Base-by-base conservation (phyloP, 257 asterid genomes). In the Henckelia pumila region DNA sequence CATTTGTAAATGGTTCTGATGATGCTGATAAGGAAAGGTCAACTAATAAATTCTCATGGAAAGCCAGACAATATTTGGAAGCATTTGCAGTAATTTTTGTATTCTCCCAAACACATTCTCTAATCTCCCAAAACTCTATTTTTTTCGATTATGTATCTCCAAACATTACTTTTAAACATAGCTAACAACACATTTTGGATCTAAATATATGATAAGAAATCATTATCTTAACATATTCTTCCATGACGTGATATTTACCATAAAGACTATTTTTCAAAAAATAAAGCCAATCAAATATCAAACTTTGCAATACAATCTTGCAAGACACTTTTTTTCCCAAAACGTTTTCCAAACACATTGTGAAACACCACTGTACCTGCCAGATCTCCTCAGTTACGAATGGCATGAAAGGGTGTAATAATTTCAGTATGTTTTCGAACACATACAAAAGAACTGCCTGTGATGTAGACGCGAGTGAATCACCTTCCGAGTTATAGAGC, bases 371-470 rank as follows among this genome's bases (percentile, higher is more conserved):
- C 52, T 14, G 72, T 85, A 93, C 99, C 97, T 90, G 99, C 99
- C 99, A 93, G 71, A 90, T 95, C 79, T 84, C 96, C 76, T 93
- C 99, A 9, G 99, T 93, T 57, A 93, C 99, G 73, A 88, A 93
- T 59, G 99, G 99, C 99, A 93, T 93, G 77, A 93, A 90, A 0
- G 97, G 99, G 80, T 93, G 99, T 61, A 93, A 88, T 77, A 93
- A 68, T 77, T 93, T 93, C 61, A 93, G 82, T 63, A 86, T 79
- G 76, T 81, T 90, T 71, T 74, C 93, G 58, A 86, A 93, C 68
- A 86, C 96, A 69, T 93, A 85, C 63, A 93, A 76, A 67, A 93
- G 91, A 77, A 87, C 95, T 23, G 92, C 89, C 77, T 86, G 97
- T 61, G 96, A 79, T 66, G 87, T 83, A 61, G 79, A 77, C 66